A percentile compares a stretch with the other conserved stretches of the same genome.
phyloP scores from a whole-genome alignment of 495 filamentous ascomycete genomes.

The Trichocladium antarcticum region DNA sequence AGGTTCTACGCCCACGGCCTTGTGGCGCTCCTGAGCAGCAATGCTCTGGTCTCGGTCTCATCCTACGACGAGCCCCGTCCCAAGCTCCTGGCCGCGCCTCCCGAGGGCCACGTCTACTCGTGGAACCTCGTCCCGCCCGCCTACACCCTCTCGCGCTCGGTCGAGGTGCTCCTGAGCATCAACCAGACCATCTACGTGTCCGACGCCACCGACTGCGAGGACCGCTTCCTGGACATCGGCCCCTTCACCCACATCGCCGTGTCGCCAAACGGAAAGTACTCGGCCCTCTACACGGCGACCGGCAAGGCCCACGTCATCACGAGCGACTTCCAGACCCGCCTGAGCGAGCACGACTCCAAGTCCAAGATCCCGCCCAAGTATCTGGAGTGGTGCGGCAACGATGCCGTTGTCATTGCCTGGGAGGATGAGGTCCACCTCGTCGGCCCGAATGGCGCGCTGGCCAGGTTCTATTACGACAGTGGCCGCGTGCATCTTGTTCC shows the following conservation, averaged over 20 bases:
- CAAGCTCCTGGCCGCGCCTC: slow-evolving; percentile 64
- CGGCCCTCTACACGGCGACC: slow-evolving; percentile 72
- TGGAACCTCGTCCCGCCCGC: slow-evolving; percentile 86
- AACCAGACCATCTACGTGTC: slow-evolving; percentile 74
- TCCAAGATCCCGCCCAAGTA: slow-evolving; percentile 78
- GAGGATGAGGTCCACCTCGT: slow-evolving; percentile 97
- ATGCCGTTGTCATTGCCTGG: slow-evolving; percentile 89
- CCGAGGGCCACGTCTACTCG: slow-evolving; percentile 68
- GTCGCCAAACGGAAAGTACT: slow-evolving; percentile 81
- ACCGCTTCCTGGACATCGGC: slow-evolving; percentile 78
- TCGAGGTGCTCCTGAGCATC: slow-evolving; percentile 85
- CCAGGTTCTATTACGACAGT: slow-evolving; percentile 76
- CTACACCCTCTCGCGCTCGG: slow-evolving; percentile 84
- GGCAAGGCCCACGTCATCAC: slow-evolving; percentile 89
- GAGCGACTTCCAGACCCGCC: slow-evolving; percentile 81
- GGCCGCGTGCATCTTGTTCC: slow-evolving; percentile 79
- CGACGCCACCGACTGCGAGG: slow-evolving; percentile 80
- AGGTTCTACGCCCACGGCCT: slow-evolving; percentile 82
- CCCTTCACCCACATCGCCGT: slow-evolving; percentile 84
- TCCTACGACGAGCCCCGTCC: slow-evolving; percentile 86
- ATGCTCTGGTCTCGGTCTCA: slow-evolving; percentile 74
- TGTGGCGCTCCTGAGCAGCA: slow-evolving; percentile 86
- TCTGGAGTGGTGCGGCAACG: slow-evolving; percentile 92
- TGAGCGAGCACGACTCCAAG: slow-evolving; percentile 84
- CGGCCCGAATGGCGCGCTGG: slow-evolving; percentile 66